Base-by-base conservation (phyloP, 495 filamentous ascomycete genomes). In the Hyaloscypha hepaticicola region DNA sequence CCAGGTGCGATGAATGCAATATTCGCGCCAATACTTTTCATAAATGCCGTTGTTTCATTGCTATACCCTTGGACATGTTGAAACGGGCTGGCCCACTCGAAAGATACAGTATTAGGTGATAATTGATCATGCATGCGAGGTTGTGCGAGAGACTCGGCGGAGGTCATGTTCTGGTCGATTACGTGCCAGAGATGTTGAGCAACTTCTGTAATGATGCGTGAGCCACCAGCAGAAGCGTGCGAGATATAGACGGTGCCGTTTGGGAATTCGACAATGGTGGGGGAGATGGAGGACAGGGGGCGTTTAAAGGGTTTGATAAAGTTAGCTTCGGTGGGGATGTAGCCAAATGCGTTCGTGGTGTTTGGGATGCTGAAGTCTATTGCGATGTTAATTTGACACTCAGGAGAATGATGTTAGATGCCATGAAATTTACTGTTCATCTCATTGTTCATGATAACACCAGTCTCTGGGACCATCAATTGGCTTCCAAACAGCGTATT, bases 391-490 rank as follows among this genome's bases (percentile, higher is more conserved):
- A 52, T 9, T 21, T 24, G 4, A 12, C 24, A 25, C 60, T 12
- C 24, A 33, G 53, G 7, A 8, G 11, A 45, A 24, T 38, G 29
- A 38, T 27, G 33, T 60, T 34, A 52, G 63, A 24, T 59, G 25
- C 34, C 24, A 26, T 58, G n/a, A n/a, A n/a, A n/a, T n/a, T 49
- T 38, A 70, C 68, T 67, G 71, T 97, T 91, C 93, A 96, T 96
- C 72, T 96, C 91, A 72, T 96, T 87, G 73, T 97, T 97, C 86
- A 94, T 89, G 51, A 96, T 91, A 58, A 97, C 85, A 22, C 84
- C 84, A 0, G 91, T 95, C 69, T 92, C 87, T 0, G 92, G 91
- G 1, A 92, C 86, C 79, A 96, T 87, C 38, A 96, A 62, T 27
- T 84, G 77, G 59, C 85, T 87, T 21, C 93, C 93, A 62, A 97